Evolutionary conservation across 495 filamentous ascomycete genomes (phyloP), one percentile per base, ranked within the genome.

Genomic region (Choiromyces venosus): DNA sequence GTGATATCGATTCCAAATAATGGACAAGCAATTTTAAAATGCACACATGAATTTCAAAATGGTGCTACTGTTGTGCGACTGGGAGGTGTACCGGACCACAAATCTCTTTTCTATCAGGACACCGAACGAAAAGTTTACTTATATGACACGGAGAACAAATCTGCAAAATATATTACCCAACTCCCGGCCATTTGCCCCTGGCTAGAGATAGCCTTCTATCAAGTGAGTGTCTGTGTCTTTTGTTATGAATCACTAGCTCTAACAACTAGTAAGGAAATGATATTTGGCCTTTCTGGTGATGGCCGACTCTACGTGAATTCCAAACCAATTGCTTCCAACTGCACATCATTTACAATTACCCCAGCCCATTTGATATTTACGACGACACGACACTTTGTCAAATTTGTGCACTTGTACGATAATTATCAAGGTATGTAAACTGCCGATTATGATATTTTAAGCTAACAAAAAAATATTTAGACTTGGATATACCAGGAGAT

Each of bases 261-360:
- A 61, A 61, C 3, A 4, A 16, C 25, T 16, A 10, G 37, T 66
- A 44, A 81, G 71, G 68, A 72, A 65, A 80, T 90, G 37, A 83
- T 84, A 0, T 87, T 92, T 81, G 88, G 88, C 1, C 82, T 97
- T 78, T 89, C 93, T 33, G 85, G 87, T 39, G 89, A 87, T 71
- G 96, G 95, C 1, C 84, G 89, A 70, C 84, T 99, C 18, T 96
- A 90, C 78, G 91, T 91, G 37, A 93, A 95, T 76, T 88, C 89
- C 44, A 86, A 86, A 29, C 84, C 89, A 19, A 83, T 98, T 52
- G 88, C 88, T 3, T 91, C 90, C 79, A 95, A 92, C 75, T 97
- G 93, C 83, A 97, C 95, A 1, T 98, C 95, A 0, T 97, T 96
- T 79, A 78, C 93, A 19, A 83, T 93, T 42, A 97, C 94, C 0